Conservation (phyloP, 192 early-diverging fungal genomes). For the Coemansia erecta region DNA sequence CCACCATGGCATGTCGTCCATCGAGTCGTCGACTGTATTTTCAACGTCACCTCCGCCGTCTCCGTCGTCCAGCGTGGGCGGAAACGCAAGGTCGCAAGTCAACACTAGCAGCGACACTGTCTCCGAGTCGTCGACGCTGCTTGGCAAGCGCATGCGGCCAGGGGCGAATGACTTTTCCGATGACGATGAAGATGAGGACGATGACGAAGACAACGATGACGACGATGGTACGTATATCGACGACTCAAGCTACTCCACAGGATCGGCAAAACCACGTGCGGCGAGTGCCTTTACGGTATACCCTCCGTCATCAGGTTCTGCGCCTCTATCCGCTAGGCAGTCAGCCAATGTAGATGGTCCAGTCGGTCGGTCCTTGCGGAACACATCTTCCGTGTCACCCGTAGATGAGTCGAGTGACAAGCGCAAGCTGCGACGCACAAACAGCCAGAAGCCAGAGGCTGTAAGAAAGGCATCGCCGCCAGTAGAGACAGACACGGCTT, state of each 20-base stretch:
- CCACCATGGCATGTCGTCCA: no score
- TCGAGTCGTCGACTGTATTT: not conserved
- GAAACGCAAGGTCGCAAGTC: no score
- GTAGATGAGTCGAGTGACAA: no score
- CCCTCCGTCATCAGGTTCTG: no score
- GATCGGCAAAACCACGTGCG: no score
- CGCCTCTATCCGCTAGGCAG: no score
- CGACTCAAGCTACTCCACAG: not conserved
- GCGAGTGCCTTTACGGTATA: no score
- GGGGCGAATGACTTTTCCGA: conserved; percentile 9
- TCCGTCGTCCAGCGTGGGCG: no score
- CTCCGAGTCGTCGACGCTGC: not conserved
- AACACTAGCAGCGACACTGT: no score
- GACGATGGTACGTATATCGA: not conserved
- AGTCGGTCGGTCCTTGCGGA: not conserved
- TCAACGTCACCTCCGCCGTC: no score
- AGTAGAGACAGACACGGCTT: not conserved
- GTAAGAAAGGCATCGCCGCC: not conserved
- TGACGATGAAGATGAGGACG: conserved; percentile 20
- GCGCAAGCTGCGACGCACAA: no score
- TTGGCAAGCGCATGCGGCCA: conserved; percentile 5
- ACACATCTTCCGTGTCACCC: not conserved
- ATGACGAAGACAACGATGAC: conserved; percentile 3
- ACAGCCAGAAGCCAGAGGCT: not conserved
- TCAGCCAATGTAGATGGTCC: no score